These are phyloP conservation scores for Anthracocystis walkeri DNA, from an alignment of 1,284 basidiomycete species.

Conservation along the genomic window DNA sequence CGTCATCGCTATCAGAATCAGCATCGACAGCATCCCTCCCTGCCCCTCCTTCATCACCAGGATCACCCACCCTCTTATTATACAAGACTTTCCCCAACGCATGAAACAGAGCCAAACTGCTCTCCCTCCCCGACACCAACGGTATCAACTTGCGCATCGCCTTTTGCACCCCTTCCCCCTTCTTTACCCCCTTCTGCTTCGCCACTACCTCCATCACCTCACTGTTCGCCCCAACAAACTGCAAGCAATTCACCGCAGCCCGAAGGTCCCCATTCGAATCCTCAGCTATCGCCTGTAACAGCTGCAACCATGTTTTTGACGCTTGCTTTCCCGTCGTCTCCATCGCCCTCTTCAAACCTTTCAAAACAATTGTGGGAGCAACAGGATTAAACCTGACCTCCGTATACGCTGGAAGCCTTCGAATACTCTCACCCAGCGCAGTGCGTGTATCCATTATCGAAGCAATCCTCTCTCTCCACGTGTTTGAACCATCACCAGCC, in stretches of 20 bases:
- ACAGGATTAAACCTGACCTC: slow-evolving; percentile 91
- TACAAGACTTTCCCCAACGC: slow-evolving; percentile 92
- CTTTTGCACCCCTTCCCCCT: background rate
- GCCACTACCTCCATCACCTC: slow-evolving; percentile 7
- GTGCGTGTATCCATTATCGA: slow-evolving; percentile 76
- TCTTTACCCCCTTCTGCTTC: slow-evolving; percentile 1
- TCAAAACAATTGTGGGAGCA: slow-evolving; percentile 84
- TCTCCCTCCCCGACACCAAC: slow-evolving; percentile 74
- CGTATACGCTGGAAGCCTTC: slow-evolving; percentile 77
- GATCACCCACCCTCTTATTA: slow-evolving; percentile 81
- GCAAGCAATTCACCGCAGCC: slow-evolving; percentile 89
- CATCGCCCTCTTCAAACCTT: slow-evolving; percentile 76
- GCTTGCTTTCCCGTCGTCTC: slow-evolving; percentile 1
- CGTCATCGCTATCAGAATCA: slow-evolving; percentile 5
- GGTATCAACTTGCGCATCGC: slow-evolving; percentile 23
- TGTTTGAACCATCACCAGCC: slow-evolving; percentile 73
- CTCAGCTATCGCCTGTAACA: slow-evolving; percentile 74
- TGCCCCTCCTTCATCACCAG: slow-evolving; percentile 22
- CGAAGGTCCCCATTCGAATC: slow-evolving; percentile 89
- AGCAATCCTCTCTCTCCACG: slow-evolving; percentile 69
- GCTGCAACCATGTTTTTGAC: slow-evolving; percentile 15
- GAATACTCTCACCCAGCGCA: slow-evolving; percentile 76
- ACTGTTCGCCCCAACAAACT: slow-evolving; percentile 75
- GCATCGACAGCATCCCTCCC: background rate
- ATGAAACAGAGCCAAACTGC: slow-evolving; percentile 89